phyloP scores from a whole-genome alignment of 208 protist species.

The Leishmania tropica region DNA sequence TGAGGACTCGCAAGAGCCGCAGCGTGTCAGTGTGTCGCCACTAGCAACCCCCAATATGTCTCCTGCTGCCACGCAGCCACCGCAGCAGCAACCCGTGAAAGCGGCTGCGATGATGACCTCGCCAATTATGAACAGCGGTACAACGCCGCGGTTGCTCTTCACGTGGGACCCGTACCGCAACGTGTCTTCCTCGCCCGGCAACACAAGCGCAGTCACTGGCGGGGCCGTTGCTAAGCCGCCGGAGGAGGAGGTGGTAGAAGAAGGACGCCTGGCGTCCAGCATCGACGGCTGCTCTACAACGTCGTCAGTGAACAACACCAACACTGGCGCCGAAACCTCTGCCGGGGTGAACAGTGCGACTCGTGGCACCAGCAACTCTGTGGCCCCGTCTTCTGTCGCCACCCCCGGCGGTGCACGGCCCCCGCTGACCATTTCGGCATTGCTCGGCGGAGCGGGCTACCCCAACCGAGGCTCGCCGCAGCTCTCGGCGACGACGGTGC shows the following conservation, averaged over 20 bases:
- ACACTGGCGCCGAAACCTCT: slow-evolving; percentile 3
- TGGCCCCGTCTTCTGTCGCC: neutral
- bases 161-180: slow-evolving; percentile 34
- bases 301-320: slow-evolving; percentile 16
- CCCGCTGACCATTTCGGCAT: slow-evolving; percentile 19
- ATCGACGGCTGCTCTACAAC: slow-evolving; percentile 23
- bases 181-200: neutral
- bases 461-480: slow-evolving; percentile 3
- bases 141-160: slow-evolving; percentile 31
- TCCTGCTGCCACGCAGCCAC: neutral
- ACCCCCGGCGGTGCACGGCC: slow-evolving; percentile 10
- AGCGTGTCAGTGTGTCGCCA: neutral
- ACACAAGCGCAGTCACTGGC: neutral
- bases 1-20: slow-evolving; percentile 5
- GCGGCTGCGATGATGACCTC: slow-evolving; percentile 9
- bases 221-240: slow-evolving; percentile 4
- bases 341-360: neutral
- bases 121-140: slow-evolving; percentile 7
- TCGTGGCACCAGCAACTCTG: neutral
- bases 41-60: slow-evolving; percentile 3
- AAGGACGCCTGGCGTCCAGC: slow-evolving; percentile 18
- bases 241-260: slow-evolving; percentile 3
- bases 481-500: neutral
- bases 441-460: slow-evolving; percentile 8
- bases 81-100: slow-evolving; percentile 2